Conservation (phyloP, 352 stramenopile species). For the Phytopythium mirpurense region DNA sequence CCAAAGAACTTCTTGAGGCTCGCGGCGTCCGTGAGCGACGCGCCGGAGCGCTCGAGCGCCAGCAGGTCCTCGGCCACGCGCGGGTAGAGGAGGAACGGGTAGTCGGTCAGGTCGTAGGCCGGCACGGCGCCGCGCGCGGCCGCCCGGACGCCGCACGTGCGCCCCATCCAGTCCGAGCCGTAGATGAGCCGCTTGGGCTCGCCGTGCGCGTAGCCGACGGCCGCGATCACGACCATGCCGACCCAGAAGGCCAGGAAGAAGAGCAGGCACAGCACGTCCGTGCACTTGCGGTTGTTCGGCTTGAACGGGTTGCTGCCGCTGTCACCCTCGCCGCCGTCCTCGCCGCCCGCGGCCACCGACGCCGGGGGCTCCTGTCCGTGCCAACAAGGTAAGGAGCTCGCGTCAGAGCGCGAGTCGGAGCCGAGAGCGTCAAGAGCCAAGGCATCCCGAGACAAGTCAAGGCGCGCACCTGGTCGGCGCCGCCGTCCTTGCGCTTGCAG, state of each 20-base stretch:
- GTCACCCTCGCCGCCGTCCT: not conserved
- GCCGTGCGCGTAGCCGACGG: conserved; percentile 53
- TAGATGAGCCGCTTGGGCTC: conserved; percentile 75
- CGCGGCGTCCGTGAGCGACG: conserved; percentile 14
- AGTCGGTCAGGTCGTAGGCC: conserved; percentile 61
- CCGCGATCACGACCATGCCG: conserved; percentile 65
- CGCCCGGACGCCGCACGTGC: conserved; percentile 52
- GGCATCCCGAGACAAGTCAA: too few relatives aligned
- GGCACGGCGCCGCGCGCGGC: conserved; percentile 34
- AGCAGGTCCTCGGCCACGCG: conserved; percentile 57
- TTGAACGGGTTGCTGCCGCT: conserved; percentile 58
- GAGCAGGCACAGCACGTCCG: conserved; percentile 59
- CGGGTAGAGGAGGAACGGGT: conserved; percentile 69
- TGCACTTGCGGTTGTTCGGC: conserved; percentile 68
- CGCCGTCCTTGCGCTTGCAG: conserved; percentile 15
- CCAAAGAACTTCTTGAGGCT: conserved; percentile 46
- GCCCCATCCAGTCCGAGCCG: conserved; percentile 65
- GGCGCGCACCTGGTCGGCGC: not conserved
- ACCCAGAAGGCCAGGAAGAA: conserved; percentile 54
- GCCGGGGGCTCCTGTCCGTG: not conserved
- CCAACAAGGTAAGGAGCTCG: too few relatives aligned
- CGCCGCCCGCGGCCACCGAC: conserved; percentile 1
- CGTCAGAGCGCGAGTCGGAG: not conserved
- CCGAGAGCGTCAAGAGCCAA: too few relatives aligned
- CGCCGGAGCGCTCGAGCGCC: conserved; percentile 13